phyloP scores from a whole-genome alignment of 495 filamentous ascomycete species.

The Penicillium taxi region DNA sequence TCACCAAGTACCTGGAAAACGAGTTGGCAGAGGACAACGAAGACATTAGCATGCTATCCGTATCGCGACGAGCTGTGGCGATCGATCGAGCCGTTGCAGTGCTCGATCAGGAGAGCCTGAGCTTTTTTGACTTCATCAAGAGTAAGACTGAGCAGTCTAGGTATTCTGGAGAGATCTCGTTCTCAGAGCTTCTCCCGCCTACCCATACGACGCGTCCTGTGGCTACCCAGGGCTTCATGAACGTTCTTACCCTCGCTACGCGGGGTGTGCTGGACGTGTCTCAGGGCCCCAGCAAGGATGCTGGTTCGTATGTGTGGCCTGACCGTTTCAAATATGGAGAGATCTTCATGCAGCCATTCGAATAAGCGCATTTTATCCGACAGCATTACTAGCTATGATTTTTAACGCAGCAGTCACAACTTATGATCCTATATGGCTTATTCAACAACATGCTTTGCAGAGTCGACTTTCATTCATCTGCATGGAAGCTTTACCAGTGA shows the following conservation, averaged over 20 bases:
- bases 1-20: conserved; percentile 31
- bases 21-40: conserved; percentile 28
- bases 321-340: conserved; percentile 26
- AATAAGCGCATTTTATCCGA: too few relatives aligned
- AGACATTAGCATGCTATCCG: conserved; percentile 36
- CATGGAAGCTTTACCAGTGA: too few relatives aligned
- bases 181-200: conserved; percentile 55
- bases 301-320: conserved; percentile 15
- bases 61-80: conserved; percentile 28
- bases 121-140: conserved; percentile 54
- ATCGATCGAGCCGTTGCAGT: conserved; percentile 37
- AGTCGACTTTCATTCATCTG: too few relatives aligned
- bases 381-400: too few relatives aligned
- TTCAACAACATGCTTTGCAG: too few relatives aligned
- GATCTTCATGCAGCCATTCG: conserved; percentile 11
- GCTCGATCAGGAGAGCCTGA: conserved; percentile 50
- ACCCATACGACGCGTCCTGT: conserved; percentile 45
- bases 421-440: too few relatives aligned
- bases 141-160: conserved; percentile 6
- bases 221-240: conserved; percentile 65
- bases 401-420: too few relatives aligned
- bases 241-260: conserved; percentile 62
- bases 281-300: conserved; percentile 20
- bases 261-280: conserved; percentile 40
- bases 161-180: conserved; percentile 26